Percentiles rank a stretch among this genome's conserved stretches.
phyloP scores from a whole-genome alignment of 257 asterid species.

The Solanum okadae region DNA sequence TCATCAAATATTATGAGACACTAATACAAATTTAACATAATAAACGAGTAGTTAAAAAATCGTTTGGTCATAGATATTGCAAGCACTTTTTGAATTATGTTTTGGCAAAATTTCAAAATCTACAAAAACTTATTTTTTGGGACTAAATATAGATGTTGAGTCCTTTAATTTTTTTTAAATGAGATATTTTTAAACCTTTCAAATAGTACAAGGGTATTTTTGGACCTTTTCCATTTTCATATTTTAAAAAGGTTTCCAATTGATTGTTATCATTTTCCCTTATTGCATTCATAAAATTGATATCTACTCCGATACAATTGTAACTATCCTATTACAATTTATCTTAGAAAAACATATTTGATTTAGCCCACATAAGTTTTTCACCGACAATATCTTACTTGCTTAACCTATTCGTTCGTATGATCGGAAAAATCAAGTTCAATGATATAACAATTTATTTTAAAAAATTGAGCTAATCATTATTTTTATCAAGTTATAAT shows the following conservation, averaged over 20 bases:
- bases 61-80: background rate
- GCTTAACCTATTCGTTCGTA: too few species aligned
- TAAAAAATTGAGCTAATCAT: too few species aligned
- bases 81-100: accelerated
- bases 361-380: background rate
- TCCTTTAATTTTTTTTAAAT: too few species aligned
- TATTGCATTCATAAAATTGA: background rate
- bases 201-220: too few species aligned
- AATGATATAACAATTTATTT: background rate
- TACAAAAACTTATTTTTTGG: background rate
- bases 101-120: background rate
- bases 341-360: background rate
- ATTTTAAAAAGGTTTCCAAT: background rate
- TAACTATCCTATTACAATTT: background rate
- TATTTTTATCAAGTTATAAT: too few species aligned
- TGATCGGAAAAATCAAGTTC: background rate
- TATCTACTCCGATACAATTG: background rate
- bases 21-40: background rate
- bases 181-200: too few species aligned
- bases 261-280: background rate
- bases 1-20: background rate
- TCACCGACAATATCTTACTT: background rate
- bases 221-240: too few species aligned
- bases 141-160: background rate
- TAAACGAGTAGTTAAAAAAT: too few species aligned